Evolutionary conservation across 192 early-diverging fungal genomes (phyloP).

Genomic region (Spinellus fusiger): DNA sequence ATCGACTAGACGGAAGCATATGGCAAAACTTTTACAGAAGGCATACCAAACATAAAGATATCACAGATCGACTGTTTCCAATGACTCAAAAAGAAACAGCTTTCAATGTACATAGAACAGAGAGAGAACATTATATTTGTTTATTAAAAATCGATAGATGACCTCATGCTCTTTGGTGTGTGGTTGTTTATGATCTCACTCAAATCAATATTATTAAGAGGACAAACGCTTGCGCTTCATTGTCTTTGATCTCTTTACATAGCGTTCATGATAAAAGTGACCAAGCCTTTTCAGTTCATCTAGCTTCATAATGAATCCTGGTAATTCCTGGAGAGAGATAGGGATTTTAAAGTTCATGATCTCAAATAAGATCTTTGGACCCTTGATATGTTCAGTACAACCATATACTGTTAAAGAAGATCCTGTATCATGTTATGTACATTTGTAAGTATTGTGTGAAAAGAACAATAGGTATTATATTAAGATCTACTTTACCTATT

Average conservation of each 20-base stretch:
- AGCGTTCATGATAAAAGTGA: too few relatives aligned
- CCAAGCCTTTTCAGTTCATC: neutral
- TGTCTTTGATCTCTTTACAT: neutral
- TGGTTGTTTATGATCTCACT: neutral
- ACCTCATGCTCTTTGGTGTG: neutral
- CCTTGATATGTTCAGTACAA: neutral
- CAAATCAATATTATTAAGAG: neutral
- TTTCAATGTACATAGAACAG: neutral
- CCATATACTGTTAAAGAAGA: neutral
- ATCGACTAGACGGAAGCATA: neutral
- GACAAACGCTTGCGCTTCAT: neutral
- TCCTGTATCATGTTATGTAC: neutral
- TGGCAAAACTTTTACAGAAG: neutral
- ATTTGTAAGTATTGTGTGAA: neutral
- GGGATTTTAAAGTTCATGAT: neutral
- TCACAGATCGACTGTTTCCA: neutral
- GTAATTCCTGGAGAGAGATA: neutral
- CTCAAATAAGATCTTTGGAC: constrained; percentile 3
- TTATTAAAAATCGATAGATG: neutral
- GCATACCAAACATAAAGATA: too few relatives aligned
- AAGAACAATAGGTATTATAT: neutral
- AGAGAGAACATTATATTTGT: neutral
- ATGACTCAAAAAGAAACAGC: neutral
- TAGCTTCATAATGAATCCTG: neutral
- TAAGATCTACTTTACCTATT: constrained; percentile 1